Conservation (phyloP, 2,329 filamentous ascomycete species). For the Penicillium sp. region DNA sequence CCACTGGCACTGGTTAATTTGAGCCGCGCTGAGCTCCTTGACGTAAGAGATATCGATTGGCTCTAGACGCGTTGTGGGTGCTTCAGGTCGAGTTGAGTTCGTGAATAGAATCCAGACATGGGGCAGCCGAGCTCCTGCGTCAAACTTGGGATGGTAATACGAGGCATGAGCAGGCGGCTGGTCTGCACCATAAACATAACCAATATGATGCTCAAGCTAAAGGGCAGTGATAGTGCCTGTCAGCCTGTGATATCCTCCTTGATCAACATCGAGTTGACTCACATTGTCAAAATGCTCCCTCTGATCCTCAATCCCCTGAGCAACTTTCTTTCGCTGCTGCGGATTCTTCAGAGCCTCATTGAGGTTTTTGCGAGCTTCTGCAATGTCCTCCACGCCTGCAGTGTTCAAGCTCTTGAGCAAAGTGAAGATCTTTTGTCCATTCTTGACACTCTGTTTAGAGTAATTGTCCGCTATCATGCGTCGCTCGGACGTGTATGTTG, state of each 20-base stretch:
- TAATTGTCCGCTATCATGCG: background rate
- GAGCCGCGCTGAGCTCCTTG: background rate
- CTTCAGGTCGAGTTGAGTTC: background rate
- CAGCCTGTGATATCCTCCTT: background rate
- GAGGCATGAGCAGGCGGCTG: background rate
- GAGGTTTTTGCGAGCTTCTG: background rate
- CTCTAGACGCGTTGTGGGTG: background rate
- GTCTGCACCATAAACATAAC: background rate
- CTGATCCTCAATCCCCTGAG: background rate
- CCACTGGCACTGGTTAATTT: background rate
- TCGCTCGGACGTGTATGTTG: constrained; percentile 44
- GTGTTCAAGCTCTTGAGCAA: background rate
- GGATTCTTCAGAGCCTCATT: background rate
- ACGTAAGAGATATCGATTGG: background rate
- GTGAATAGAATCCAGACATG: background rate
- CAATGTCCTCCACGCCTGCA: background rate
- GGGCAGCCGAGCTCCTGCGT: background rate
- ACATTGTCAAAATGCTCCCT: background rate
- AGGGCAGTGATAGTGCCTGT: background rate
- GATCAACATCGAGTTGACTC: background rate
- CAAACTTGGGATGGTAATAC: background rate
- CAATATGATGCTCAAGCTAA: background rate
- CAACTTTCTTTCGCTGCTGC: background rate
- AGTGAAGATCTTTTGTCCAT: background rate
- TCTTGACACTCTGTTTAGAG: background rate